Evolutionary conservation across 169 alveolate species (phyloP).

Genomic region (Plasmodium berghei): DNA sequence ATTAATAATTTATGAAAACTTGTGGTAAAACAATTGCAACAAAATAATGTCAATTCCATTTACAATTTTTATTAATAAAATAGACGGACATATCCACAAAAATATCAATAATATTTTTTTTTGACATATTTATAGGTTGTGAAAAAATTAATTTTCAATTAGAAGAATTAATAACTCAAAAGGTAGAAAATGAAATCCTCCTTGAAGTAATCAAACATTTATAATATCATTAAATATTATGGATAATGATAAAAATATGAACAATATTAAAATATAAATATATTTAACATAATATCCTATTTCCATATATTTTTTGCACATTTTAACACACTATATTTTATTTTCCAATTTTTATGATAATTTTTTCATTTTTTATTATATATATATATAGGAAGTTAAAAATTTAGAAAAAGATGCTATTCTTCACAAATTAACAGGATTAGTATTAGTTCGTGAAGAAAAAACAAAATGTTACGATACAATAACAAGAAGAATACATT

Average conservation of each 20-base stretch:
- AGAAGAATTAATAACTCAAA: conserved; percentile 65
- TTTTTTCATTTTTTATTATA: neutral
- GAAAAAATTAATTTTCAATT: conserved; percentile 60
- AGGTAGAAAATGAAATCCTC: conserved; percentile 72
- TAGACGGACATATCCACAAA: no score
- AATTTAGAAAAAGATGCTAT: conserved; percentile 44
- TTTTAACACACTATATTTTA: neutral
- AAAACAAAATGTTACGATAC: conserved; percentile 61
- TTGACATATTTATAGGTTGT: conserved; percentile 38
- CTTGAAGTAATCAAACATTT: conserved; percentile 16
- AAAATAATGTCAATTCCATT: no score
- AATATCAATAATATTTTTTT: neutral
- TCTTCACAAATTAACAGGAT: conserved; percentile 54
- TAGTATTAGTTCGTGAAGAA: conserved; percentile 49
- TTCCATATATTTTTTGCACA: neutral
- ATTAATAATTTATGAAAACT: neutral
- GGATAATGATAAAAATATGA: neutral
- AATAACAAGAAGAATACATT: conserved; percentile 49
- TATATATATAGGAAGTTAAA: conserved; percentile 42
- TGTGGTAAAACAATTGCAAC: neutral
- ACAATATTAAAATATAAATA: no score
- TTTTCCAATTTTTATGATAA: neutral
- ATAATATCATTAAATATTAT: neutral
- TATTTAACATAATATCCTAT: neutral
- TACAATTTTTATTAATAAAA: no score